Conservation (phyloP, 2,329 filamentous ascomycete species). For the Beauveria sp. region DNA sequence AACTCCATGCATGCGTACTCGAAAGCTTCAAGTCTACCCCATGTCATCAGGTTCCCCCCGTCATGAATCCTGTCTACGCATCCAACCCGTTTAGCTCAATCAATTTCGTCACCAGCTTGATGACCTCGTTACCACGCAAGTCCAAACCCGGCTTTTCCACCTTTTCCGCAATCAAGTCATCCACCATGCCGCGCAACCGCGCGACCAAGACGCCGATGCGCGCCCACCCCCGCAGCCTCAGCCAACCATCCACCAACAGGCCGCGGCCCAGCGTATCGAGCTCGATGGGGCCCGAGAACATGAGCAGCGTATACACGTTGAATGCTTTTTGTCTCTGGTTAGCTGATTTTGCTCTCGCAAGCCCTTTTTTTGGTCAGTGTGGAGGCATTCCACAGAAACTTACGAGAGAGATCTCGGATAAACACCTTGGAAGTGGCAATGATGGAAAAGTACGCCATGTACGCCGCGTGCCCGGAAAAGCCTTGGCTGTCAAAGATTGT, state of each 20-base stretch:
- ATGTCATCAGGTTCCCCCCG: neutral
- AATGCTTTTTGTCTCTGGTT: slow-evolving; percentile 51
- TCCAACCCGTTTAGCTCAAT: slow-evolving; percentile 88
- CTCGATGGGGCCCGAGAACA: slow-evolving; percentile 79
- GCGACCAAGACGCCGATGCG: slow-evolving; percentile 86
- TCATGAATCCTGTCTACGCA: slow-evolving; percentile 28
- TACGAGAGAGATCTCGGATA: slow-evolving; percentile 81
- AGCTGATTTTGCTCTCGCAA: slow-evolving; percentile 6
- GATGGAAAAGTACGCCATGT: slow-evolving; percentile 84
- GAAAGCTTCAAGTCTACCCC: neutral
- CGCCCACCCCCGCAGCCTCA: slow-evolving; percentile 81
- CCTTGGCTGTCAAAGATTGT: slow-evolving; percentile 76
- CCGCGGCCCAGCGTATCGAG: slow-evolving; percentile 84
- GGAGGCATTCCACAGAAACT: slow-evolving; percentile 26
- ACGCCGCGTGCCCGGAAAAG: slow-evolving; percentile 67
- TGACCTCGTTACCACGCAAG: slow-evolving; percentile 55
- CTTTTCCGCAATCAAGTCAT: slow-evolving; percentile 72
- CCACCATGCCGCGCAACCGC: slow-evolving; percentile 75
- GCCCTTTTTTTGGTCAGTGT: neutral
- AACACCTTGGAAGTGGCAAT: slow-evolving; percentile 91
- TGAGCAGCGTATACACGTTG: slow-evolving; percentile 77
- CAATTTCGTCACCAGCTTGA: slow-evolving; percentile 68
- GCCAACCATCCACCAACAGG: slow-evolving; percentile 85
- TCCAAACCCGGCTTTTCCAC: slow-evolving; percentile 66
- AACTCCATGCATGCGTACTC: no score